Evolutionary conservation across 2,329 filamentous ascomycete genomes (phyloP).

Genomic region (Neurospora sp.): DNA sequence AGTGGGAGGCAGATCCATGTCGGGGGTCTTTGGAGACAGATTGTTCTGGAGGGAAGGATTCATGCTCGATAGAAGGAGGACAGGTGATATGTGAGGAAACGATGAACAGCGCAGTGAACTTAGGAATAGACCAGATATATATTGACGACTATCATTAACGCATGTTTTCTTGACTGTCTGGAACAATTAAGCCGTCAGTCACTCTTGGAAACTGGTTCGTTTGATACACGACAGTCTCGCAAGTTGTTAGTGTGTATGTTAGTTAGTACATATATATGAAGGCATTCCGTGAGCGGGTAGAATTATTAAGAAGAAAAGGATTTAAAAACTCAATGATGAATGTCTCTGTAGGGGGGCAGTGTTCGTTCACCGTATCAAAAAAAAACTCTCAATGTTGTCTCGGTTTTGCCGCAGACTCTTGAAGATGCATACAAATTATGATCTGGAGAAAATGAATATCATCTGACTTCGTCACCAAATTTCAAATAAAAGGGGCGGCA

Average conservation of each 20-base stretch:
- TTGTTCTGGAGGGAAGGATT: background rate
- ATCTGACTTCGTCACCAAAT: too few relatives aligned
- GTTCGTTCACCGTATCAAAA: background rate
- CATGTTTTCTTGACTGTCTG: background rate
- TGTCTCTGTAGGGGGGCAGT: background rate
- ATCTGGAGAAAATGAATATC: too few relatives aligned
- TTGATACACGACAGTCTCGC: background rate
- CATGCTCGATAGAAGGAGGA: background rate
- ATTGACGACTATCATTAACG: background rate
- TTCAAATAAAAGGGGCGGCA: too few relatives aligned
- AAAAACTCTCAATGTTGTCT: background rate
- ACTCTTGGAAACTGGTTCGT: background rate
- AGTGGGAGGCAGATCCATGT: background rate
- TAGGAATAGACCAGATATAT: background rate
- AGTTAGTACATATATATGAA: background rate
- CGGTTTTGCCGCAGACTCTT: too few relatives aligned
- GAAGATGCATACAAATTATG: too few relatives aligned
- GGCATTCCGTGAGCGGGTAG: background rate
- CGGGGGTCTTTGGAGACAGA: background rate
- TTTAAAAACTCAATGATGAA: background rate
- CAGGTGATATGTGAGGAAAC: background rate
- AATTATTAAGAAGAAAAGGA: background rate
- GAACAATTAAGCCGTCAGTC: background rate
- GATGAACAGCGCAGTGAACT: background rate
- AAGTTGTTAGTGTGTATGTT: background rate